Conservation (phyloP, 1,284 basidiomycete species). For the Marasmius sp. region DNA sequence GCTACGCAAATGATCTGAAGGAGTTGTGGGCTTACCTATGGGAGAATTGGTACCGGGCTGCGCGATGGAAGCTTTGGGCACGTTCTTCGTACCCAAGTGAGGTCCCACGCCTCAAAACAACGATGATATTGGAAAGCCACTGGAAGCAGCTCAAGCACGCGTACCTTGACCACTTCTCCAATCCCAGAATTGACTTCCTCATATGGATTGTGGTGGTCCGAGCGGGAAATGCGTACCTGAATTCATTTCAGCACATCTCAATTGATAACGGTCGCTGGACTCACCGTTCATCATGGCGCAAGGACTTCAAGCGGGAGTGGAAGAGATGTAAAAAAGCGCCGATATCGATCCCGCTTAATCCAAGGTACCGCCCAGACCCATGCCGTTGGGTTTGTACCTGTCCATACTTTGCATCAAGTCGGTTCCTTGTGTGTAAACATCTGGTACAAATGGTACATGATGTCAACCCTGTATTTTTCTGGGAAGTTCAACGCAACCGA, state of each 20-base stretch:
- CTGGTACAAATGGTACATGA: slow-evolving; percentile 25
- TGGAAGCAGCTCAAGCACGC: slow-evolving; percentile 32
- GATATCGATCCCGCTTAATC: slow-evolving; percentile 23
- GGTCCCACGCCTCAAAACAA: slow-evolving; percentile 11
- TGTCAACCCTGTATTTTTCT: slow-evolving; percentile 29
- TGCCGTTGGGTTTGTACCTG: slow-evolving; percentile 30
- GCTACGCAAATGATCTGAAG: slow-evolving; percentile 22
- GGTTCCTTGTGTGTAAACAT: slow-evolving; percentile 36
- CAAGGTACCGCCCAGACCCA: slow-evolving; percentile 16
- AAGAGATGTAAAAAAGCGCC: slow-evolving; percentile 14
- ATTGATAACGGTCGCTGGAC: slow-evolving; percentile 24
- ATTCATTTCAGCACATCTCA: slow-evolving; percentile 23
- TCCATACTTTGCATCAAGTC: slow-evolving; percentile 23
- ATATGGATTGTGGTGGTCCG: slow-evolving; percentile 28
- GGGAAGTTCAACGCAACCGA: slow-evolving; percentile 22
- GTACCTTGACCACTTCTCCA: slow-evolving; percentile 30
- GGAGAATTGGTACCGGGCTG: slow-evolving; percentile 30
- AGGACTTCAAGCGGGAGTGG: slow-evolving; percentile 31
- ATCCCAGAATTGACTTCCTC: slow-evolving; percentile 29
- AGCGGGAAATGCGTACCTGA: slow-evolving; percentile 28
- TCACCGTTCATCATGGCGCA: slow-evolving; percentile 27
- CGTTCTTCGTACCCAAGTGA: slow-evolving; percentile 1
- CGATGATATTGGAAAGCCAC: slow-evolving; percentile 14
- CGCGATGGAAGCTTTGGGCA: slow-evolving; percentile 24
- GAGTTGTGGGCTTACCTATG: slow-evolving; percentile 31